Percentiles rank a stretch among this genome's conserved stretches.
Evolutionary conservation across 352 stramenopile species (phyloP).

Genomic region (Pythium volutum): DNA sequence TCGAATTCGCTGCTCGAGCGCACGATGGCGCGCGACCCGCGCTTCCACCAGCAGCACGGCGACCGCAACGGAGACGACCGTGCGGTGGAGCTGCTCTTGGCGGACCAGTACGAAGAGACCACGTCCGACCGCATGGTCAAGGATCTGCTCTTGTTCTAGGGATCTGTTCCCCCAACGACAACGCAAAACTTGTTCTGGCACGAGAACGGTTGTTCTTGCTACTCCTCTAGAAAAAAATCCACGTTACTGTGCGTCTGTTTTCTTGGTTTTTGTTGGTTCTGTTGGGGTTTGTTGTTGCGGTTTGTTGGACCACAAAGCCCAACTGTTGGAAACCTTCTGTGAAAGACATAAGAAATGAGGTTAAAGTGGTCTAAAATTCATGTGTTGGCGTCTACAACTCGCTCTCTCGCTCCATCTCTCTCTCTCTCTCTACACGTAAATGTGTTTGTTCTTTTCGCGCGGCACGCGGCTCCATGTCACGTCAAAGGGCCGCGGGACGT

Average conservation of each 20-base stretch:
- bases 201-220: too few species aligned
- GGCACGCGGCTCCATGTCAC: slow-evolving; percentile 66
- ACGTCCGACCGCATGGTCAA: slow-evolving; percentile 85
- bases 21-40: slow-evolving; percentile 79
- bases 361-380: background rate
- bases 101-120: slow-evolving; percentile 42
- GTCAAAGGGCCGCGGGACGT: slow-evolving; percentile 64
- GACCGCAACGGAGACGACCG: slow-evolving; percentile 1
- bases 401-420: background rate
- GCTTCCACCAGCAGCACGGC: slow-evolving; percentile 49
- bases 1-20: slow-evolving; percentile 77
- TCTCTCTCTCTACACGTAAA: slow-evolving; percentile 41
- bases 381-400: slow-evolving; percentile 2
- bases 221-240: too few species aligned
- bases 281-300: too few species aligned
- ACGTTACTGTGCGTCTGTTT: too few species aligned
- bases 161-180: too few species aligned
- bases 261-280: too few species aligned
- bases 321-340: too few species aligned
- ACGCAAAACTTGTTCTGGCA: too few species aligned
- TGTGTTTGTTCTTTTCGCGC: slow-evolving; percentile 67
- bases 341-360: too few species aligned
- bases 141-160: slow-evolving; percentile 80
- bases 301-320: too few species aligned
- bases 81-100: slow-evolving; percentile 29